Percentiles rank a stretch among this genome's conserved stretches.
These are phyloP conservation scores for Trifolium fragiferum DNA, from an alignment of 306 rosid genomes.

Conservation along the genomic window DNA sequence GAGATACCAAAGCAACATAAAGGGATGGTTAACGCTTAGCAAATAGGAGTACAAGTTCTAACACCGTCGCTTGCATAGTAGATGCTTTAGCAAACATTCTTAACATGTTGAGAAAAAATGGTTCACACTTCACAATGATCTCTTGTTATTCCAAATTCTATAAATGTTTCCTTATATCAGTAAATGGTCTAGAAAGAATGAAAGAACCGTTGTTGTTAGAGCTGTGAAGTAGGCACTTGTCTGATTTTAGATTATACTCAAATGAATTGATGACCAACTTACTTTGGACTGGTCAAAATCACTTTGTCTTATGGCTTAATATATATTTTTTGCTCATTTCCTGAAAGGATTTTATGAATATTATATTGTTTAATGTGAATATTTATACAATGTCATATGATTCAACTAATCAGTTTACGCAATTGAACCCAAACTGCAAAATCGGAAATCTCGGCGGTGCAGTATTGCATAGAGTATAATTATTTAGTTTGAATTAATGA, in stretches of 20 bases:
- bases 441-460: background rate
- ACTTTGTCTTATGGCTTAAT: background rate
- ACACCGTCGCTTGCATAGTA: background rate
- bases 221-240: background rate
- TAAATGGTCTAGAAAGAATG: background rate
- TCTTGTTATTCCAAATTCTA: background rate
- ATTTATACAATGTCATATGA: background rate
- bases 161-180: constrained; percentile 21
- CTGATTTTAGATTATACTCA: constrained; percentile 3
- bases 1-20: background rate
- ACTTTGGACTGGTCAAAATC: too few relatives aligned
- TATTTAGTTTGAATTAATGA: background rate
- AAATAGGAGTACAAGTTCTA: background rate
- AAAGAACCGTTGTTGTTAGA: too few relatives aligned
- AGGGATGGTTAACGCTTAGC: background rate
- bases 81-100: constrained; percentile 10
- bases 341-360: background rate
- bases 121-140: background rate
- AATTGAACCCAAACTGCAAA: background rate
- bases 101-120: background rate
- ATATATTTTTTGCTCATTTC: background rate
- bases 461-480: background rate
- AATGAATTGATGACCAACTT: background rate
- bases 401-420: background rate
- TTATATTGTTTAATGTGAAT: background rate